Base-by-base conservation (phyloP, 371 early-diverging fungal genomes). In the Parasitella parasitica region DNA sequence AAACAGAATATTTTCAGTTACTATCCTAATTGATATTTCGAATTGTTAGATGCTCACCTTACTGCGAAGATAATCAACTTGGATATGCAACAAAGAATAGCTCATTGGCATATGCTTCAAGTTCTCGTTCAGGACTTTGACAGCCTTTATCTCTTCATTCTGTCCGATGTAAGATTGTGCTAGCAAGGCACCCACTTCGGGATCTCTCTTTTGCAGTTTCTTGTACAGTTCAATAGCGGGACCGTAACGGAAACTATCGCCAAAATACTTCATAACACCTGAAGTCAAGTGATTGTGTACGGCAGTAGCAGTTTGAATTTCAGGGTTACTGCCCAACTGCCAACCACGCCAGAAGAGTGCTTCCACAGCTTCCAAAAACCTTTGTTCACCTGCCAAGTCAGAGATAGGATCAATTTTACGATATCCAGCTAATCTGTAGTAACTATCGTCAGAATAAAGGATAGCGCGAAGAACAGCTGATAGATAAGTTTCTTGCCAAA, bases 291-390 rank as follows among this genome's bases (percentile, higher is more conserved):
- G 91, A 67, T 97, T 97, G 63, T 87, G 86, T 39, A 91, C 88
- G 16, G 84, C 80, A 9, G 96, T 94, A 3, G 97, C 93, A 24
- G 93, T 87, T 69, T 97, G 97, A 49, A 94, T 90, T 63, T 94
- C 94, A 9, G 95, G 89, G 32, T 89, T 91, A 43, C 94, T 91
- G n/a, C 98, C 98, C n/a, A 97, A 82, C 67, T 91, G 91, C 94
- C 94, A 95, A 28, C 94, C 91, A 69, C 87, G 85, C 87, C 89
- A 94, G 67, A 94, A 97, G 62, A 94, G 75, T n/a, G 82, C 79
- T 59, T 84, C 80, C 0, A 91, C 91, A 0, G 92, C 90, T 59
- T 96, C 95, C 53, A 96, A 78, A 61, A 97, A 93, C 63, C 86
- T 76, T 38, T 76, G 75, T 74, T 97, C 97, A 3, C 86, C 81